Conservation (phyloP, 2,329 filamentous ascomycete species). For the Talaromyces pinophilus region DNA sequence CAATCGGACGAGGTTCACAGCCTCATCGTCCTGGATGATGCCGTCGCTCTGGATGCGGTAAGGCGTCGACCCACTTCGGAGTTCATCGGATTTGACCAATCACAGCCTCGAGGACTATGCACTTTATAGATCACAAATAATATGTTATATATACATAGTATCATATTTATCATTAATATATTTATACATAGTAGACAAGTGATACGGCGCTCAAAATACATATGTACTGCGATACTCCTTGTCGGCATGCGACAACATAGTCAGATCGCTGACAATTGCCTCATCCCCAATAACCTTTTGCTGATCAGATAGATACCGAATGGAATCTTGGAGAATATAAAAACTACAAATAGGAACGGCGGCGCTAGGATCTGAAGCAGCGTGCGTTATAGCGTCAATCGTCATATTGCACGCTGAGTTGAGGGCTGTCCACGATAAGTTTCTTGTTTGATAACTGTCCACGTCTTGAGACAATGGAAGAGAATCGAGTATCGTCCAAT, state of each 20-base stretch:
- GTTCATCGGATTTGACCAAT: neutral
- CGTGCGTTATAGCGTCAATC: neutral
- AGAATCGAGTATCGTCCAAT: slow-evolving; percentile 1
- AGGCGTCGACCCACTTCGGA: slow-evolving; percentile 4
- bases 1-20: neutral
- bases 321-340: slow-evolving; percentile 18
- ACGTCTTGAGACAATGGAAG: neutral
- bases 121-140: neutral
- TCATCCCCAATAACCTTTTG: slow-evolving; percentile 10
- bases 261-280: neutral
- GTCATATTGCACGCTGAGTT: slow-evolving; percentile 20
- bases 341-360: slow-evolving; percentile 10
- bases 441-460: slow-evolving; percentile 3
- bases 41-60: slow-evolving; percentile 14
- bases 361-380: neutral
- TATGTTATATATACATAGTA: neutral
- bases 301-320: slow-evolving; percentile 10
- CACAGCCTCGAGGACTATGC: neutral
- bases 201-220: slow-evolving; percentile 2
- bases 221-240: slow-evolving; percentile 13
- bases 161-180: neutral
- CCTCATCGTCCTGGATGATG: slow-evolving; percentile 7
- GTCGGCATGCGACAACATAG: slow-evolving; percentile 11
- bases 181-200: neutral
- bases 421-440: slow-evolving; percentile 12